Evolutionary conservation across 148 eudicot species (phyloP), one percentile per base, ranked within the genome.

Genomic region (Rhododendron kiyosumense): DNA sequence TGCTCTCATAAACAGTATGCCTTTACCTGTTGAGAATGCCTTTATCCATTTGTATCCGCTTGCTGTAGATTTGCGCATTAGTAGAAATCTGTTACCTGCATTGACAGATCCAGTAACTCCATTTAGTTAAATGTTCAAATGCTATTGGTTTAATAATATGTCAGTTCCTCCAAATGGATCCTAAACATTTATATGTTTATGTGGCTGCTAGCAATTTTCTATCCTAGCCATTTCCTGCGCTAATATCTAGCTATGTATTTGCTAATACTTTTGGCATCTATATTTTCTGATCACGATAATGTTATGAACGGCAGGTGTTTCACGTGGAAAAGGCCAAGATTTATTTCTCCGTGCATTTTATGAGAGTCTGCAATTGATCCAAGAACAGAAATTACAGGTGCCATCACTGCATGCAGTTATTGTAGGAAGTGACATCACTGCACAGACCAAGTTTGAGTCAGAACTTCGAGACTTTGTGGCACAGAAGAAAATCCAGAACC

Each of bases 271-370:
- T 63, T 5, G 49, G 15, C 83, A 46, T 67, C 41, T 79, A 34
- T n/a, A 36, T 48, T 36, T 82, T 57, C 14, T 59, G 41, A 32
- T 75, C 65, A 43, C 28, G 2, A 20, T 41, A 7, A 8, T 46
- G 2, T 75, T 67, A 24, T 82, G 24, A 82, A 79, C 57, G 90
- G 87, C 89, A 97, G 99, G 99, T 92, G 99, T 95, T 75, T 95
- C 99, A 38, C 96, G 98, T 85, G 98, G 98, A 67, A 97, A 97
- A 89, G 99, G 98, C 81, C 99, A 95, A 89, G 99, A 97, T 87
- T 89, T 95, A 61, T 97, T 95, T 93, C 91, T 97, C 13, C 96
- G 92, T 65, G 85, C 98, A 24, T 95, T 95, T 91, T 87, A 93
- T 90, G 98, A 97, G 87, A 94, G 98, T 82, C 86, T 97, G 88